A percentile compares a stretch with the other conserved stretches of the same genome.
phyloP scores from a whole-genome alignment of 768 basidiomycete species.

The Tricholomella constricta region DNA sequence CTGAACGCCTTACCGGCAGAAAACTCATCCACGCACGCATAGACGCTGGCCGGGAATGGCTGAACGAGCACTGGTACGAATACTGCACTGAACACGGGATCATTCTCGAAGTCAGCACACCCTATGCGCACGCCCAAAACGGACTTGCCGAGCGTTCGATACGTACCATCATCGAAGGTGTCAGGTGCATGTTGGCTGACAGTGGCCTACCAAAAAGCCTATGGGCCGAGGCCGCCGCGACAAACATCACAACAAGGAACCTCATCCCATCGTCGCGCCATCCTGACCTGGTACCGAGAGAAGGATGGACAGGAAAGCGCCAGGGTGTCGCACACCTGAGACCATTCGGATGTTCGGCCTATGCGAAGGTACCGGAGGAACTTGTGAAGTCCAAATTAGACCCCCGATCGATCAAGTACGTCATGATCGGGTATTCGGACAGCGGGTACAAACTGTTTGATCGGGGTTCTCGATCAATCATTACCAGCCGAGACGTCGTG shows the following conservation, averaged over 20 bases:
- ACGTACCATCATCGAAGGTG: conserved; percentile 19
- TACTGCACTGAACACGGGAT: conserved; percentile 26
- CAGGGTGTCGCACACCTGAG: conserved; percentile 18
- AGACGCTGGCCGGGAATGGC: conserved; percentile 31
- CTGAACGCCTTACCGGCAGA: conserved; percentile 17
- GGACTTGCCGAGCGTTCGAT: conserved; percentile 28
- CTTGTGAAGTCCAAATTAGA: conserved; percentile 15
- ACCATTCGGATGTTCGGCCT: conserved; percentile 31
- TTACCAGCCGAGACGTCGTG: conserved; percentile 19
- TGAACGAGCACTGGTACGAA: conserved; percentile 20
- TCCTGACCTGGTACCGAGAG: conserved; percentile 17
- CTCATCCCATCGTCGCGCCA: conserved; percentile 20
- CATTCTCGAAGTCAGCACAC: conserved; percentile 19
- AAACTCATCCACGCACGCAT: conserved; percentile 14
- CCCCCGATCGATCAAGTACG: too few relatives aligned
- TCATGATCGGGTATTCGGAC: conserved; percentile 21
- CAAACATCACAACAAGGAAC: conserved; percentile 26
- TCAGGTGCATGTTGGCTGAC: conserved; percentile 22
- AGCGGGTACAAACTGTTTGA: conserved; percentile 19
- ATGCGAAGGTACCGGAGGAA: conserved; percentile 27
- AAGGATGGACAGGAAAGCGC: conserved; percentile 1
- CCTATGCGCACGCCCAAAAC: conserved; percentile 29
- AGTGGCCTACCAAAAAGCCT: conserved; percentile 17
- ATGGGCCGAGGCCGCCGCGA: conserved; percentile 20
- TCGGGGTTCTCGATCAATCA: conserved; percentile 1